A percentile compares a stretch with the other conserved stretches of the same genome.
Evolutionary conservation across 2,329 filamentous ascomycete species (phyloP).

Genomic region (Talaromyces sp.): DNA sequence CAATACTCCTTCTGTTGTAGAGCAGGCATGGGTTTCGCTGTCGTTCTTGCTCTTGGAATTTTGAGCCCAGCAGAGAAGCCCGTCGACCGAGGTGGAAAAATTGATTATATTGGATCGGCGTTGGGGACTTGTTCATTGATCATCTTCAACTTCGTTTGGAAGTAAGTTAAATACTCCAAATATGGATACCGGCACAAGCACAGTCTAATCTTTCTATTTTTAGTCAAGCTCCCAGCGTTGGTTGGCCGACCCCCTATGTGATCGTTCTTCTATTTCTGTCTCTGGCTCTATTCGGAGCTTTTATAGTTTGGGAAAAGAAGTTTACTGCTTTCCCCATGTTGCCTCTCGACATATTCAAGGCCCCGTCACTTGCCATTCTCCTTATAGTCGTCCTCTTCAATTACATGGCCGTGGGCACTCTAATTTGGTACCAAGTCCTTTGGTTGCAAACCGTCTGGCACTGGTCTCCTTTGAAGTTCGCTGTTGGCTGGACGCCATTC

Average conservation of each 20-base stretch:
- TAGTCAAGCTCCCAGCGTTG: constrained; percentile 43
- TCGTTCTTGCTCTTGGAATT: constrained; percentile 24
- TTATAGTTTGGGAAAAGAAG: constrained; percentile 40
- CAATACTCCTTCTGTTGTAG: constrained; percentile 12
- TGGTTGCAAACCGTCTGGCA: constrained; percentile 44
- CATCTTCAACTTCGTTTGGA: constrained; percentile 50
- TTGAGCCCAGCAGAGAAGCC: constrained; percentile 27
- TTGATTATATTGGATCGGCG: constrained; percentile 39
- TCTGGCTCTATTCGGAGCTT: constrained; percentile 29
- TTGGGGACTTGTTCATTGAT: constrained; percentile 40
- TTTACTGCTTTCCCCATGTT: constrained; percentile 42
- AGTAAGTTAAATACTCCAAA: constrained; percentile 33
- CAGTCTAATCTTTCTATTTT: background rate
- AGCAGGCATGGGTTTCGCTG: constrained; percentile 20
- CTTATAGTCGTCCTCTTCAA: constrained; percentile 42
- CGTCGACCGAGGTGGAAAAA: constrained; percentile 33
- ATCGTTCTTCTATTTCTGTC: constrained; percentile 38
- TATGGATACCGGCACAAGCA: background rate
- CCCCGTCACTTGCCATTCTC: constrained; percentile 42
- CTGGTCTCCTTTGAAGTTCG: constrained; percentile 38
- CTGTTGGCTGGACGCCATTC: constrained; percentile 40
- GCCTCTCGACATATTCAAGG: constrained; percentile 43
- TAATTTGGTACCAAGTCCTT: constrained; percentile 46
- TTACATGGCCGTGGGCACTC: constrained; percentile 48
- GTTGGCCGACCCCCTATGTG: constrained; percentile 43